phyloP scores from a whole-genome alignment of 805 yeast genomes.

The Metschnikowia amazonensis region DNA sequence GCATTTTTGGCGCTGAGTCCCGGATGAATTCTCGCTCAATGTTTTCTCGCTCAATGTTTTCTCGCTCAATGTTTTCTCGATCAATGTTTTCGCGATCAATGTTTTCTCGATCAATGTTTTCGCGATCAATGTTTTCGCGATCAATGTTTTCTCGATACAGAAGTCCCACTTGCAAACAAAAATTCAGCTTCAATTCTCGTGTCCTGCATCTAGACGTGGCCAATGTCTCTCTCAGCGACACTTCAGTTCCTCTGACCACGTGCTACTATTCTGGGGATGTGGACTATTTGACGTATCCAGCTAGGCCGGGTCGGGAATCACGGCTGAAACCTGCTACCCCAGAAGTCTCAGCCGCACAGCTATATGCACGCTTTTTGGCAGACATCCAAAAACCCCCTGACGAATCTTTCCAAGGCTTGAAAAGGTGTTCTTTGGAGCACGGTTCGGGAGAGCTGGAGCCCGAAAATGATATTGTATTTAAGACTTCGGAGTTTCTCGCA shows the following conservation, averaged over 20 bases:
- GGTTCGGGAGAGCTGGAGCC: not conserved
- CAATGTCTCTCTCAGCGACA: not conserved
- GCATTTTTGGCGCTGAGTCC: too few relatives aligned
- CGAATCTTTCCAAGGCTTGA: not conserved
- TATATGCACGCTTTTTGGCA: conserved; percentile 1
- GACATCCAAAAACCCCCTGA: not conserved
- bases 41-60: too few relatives aligned
- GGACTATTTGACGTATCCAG: not conserved
- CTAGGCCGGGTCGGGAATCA: not conserved
- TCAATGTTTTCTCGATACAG: too few relatives aligned
- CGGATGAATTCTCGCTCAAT: too few relatives aligned
- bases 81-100: too few relatives aligned
- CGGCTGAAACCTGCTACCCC: not conserved
- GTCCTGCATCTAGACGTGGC: not conserved
- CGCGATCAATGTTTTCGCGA: too few relatives aligned
- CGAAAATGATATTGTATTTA: not conserved
- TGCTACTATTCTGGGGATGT: not conserved
- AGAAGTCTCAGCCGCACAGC: not conserved
- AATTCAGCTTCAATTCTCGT: too few relatives aligned
- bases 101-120: too few relatives aligned
- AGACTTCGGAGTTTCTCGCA: not conserved
- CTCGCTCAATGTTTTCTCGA: too few relatives aligned
- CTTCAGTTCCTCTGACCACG: not conserved
- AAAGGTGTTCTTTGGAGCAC: not conserved
- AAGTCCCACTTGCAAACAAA: too few relatives aligned